Base-by-base conservation (phyloP, 495 filamentous ascomycete genomes). In the Bacidia gigantensis region DNA sequence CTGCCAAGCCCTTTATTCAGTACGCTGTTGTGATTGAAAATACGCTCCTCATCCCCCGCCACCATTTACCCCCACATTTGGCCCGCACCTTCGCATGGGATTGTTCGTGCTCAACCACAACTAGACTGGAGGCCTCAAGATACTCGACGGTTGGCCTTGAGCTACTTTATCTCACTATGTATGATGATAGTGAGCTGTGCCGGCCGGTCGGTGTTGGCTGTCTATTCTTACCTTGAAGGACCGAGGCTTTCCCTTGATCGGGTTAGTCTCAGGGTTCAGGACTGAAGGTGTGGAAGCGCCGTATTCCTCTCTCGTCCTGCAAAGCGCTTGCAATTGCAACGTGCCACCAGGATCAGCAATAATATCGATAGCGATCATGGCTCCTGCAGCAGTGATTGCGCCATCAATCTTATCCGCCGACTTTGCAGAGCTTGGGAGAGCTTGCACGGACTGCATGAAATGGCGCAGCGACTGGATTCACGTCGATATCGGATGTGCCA, bases 331-430 rank as follows among this genome's bases (percentile, higher is more conserved):
- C 5, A 45, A 17, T 35, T 7, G 29, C 29, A 5, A 35, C 29
- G 29, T 7, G 14, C 14, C 29, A 5, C 29, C 29, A 7, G 5
- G 29, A 35, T 14, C n/a, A n/a, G n/a, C n/a, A n/a, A n/a, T 35
- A 5, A 7, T 5, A 35, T 35, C 29, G 5, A 7, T 35, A 5
- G 41, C 32, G 57, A 70, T 51, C 41, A 95, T 95, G 92, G 71
- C 84, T 40, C 93, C 89, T 0, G 77, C 84, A 59, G 84, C 92
- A 38, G 94, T 97, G 65, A 94, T 97, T 64, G 89, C 90, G 10
- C 92, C 92, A 17, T 98, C 92, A 14, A 97, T 98, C 58, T 83
- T 98, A 43, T 90, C 88, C 60, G 93, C 92, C 51, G 88, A 98
- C 73, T 98, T 98, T 66, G 87, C 80, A 58, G 73, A 80, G 52